Evolutionary conservation across 2,329 filamentous ascomycete species (phyloP), one percentile per base, ranked within the genome.

Genomic region (Drechslera avenae): DNA sequence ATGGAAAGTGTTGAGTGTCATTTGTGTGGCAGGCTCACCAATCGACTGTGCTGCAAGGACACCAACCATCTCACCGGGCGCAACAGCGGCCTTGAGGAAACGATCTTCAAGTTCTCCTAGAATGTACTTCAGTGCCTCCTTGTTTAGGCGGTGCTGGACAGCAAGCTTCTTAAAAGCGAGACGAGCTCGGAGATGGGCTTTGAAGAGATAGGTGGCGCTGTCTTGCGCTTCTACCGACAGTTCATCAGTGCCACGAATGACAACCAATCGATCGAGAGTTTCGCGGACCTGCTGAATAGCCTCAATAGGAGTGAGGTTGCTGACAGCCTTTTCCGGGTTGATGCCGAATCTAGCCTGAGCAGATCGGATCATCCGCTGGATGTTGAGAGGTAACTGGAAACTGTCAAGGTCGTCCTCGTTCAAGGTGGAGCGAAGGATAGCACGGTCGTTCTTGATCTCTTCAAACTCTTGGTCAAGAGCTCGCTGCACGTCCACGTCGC

Each of bases 1-100:
- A 82, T 99, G 94, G 88, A 99, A 99, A 18, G 94, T 99, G 79
- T 99, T 99, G 54, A 99, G 79, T 1, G 94, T 99, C 94, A 99
- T 99, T 81, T 99, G 94, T 1, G 94, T 99, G 17, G 94, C 95
- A 33, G 94, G 94, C 76, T 99, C 94, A 79, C 94, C 94, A 72
- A 99, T 99, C 26, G 94, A 99, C 78, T 99, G 94, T 5, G 95
- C 94, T 57, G 94, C 94, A 67, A 99, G 79, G 17, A 99, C 94
- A 78, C 94, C 94, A 49, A 99, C 94, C 94, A 99, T 99, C 73
- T 99, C 95, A 71, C 95, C 94, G 39, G 94, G 93, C 64, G 86
- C 90, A 54, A 96, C 92, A 63, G 89, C 86, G 39, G 93, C 85
- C 66, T 89, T 87, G 30, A 89, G 85, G 83, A 96, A 99, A 55